Evolutionary conservation across 2,329 filamentous ascomycete genomes (phyloP).

Genomic region (Ciborinia camelliae): DNA sequence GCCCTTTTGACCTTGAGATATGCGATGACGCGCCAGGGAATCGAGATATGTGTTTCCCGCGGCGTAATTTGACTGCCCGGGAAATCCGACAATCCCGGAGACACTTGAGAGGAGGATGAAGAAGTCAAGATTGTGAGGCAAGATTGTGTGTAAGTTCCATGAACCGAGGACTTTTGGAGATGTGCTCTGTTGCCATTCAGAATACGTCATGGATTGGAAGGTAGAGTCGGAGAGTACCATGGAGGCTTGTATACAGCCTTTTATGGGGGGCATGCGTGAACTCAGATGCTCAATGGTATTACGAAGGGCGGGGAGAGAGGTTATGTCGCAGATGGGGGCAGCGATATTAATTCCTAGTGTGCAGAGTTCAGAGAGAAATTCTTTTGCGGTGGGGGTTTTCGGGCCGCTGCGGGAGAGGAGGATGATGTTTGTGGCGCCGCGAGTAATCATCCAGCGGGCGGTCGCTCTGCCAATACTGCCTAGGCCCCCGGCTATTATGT

Average conservation of each 20-base stretch:
- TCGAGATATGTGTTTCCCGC: slow-evolving; percentile 37
- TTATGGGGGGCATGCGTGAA: slow-evolving; percentile 32
- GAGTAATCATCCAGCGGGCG: slow-evolving; percentile 24
- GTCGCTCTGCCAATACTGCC: slow-evolving; percentile 33
- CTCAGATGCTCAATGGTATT: background rate
- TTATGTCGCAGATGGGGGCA: slow-evolving; percentile 48
- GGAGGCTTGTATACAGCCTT: slow-evolving; percentile 46
- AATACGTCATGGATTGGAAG: slow-evolving; percentile 38
- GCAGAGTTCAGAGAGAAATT: slow-evolving; percentile 21
- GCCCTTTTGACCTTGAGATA: slow-evolving; percentile 18
- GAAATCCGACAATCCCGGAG: slow-evolving; percentile 25
- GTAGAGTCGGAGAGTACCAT: slow-evolving; percentile 42
- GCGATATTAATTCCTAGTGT: slow-evolving; percentile 42
- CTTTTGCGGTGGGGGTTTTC: background rate
- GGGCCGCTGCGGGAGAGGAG: slow-evolving; percentile 33
- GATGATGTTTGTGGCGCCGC: slow-evolving; percentile 32
- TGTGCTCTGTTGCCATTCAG: slow-evolving; percentile 38
- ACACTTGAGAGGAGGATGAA: slow-evolving; percentile 38
- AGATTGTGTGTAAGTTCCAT: slow-evolving; percentile 28
- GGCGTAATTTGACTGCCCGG: slow-evolving; percentile 23
- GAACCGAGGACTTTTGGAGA: slow-evolving; percentile 38
- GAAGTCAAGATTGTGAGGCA: slow-evolving; percentile 21
- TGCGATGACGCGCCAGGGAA: slow-evolving; percentile 23
- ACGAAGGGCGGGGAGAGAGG: slow-evolving; percentile 34
- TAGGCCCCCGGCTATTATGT: slow-evolving; percentile 35